A percentile compares a stretch with the other conserved stretches of the same genome.
phyloP scores from a whole-genome alignment of 768 basidiomycete species.

The Suillus occidentalis region DNA sequence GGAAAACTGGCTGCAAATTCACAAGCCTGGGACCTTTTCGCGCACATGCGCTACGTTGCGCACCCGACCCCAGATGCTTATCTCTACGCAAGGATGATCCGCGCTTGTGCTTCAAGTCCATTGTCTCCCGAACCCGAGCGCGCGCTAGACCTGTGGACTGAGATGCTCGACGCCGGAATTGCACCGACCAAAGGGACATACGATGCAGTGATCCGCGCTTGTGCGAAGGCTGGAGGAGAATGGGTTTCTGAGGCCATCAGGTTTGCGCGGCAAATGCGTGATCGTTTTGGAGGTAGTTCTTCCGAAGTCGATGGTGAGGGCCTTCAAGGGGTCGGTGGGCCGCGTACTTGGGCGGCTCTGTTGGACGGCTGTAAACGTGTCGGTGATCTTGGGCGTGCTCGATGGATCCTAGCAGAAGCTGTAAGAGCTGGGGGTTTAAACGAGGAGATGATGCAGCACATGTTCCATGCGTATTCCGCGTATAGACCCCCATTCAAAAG shows the following conservation, averaged over 20 bases:
- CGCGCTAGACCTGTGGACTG: slow-evolving; percentile 89
- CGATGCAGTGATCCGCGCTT: slow-evolving; percentile 80
- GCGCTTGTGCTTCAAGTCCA: slow-evolving; percentile 67
- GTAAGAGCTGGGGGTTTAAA: slow-evolving; percentile 39
- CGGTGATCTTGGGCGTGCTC: slow-evolving; percentile 77
- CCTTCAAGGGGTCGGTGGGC: slow-evolving; percentile 35
- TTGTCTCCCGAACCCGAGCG: slow-evolving; percentile 78
- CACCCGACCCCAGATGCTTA: slow-evolving; percentile 74
- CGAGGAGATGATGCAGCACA: slow-evolving; percentile 73
- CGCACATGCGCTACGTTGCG: slow-evolving; percentile 95
- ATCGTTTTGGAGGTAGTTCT: slow-evolving; percentile 56
- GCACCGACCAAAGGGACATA: slow-evolving; percentile 69
- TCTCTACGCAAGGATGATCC: slow-evolving; percentile 86
- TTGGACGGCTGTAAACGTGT: slow-evolving; percentile 86
- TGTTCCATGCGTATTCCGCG: slow-evolving; percentile 86
- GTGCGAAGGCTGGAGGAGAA: slow-evolving; percentile 63
- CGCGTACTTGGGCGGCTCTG: slow-evolving; percentile 76
- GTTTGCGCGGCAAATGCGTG: slow-evolving; percentile 85
- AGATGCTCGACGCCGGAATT: slow-evolving; percentile 81
- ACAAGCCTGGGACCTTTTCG: slow-evolving; percentile 91
- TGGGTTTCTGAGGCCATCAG: slow-evolving; percentile 84
- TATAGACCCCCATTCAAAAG: slow-evolving; percentile 73
- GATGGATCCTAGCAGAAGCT: slow-evolving; percentile 93
- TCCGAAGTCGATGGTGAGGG: slow-evolving; percentile 42
- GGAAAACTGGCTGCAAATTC: slow-evolving; percentile 53